Evolutionary conservation across 495 filamentous ascomycete species (phyloP), one percentile per base, ranked within the genome.

Genomic region (Saxispiralis lemnorum): DNA sequence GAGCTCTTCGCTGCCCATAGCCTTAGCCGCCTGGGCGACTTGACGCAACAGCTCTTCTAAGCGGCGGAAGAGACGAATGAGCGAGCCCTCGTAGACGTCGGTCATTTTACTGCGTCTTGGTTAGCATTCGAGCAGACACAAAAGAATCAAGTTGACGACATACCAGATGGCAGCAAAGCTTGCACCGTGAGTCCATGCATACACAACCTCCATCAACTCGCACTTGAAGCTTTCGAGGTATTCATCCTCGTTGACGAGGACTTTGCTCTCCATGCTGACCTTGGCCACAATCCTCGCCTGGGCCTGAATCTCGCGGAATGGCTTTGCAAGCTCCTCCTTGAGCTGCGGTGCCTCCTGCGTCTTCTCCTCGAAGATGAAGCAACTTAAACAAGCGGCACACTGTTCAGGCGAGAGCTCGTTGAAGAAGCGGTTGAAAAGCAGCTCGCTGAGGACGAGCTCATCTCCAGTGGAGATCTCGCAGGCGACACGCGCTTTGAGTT

Each of bases 361-460:
- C 63, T 92, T 93, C 65, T 97, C 89, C 59, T 97, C 89, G 48
- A 93, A 94, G 45, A 96, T 86, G 63, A 97, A 97, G 51, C 81
- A 81, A 55, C 82, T 92, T 40, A 97, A 67, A 9, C 82, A 70
- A 14, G 88, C 73, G 2, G 92, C 89, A 49, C 73, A 77, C 55
- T 87, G 68, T 55, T 96, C 88, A 0, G 89, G 85, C 0, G 74
- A 76, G 20, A 96, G 67, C 52, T 93, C 85, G 60, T 96, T 96
- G 70, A 97, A 97, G 69, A 94, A 93, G 42, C 86, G 75, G 60
- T 95, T 92, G 66, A 97, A 95, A 4, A 97, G 71, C 21, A 97
- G 66, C 62, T 97, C 92, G 35, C 78, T 80, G 2, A 97, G 72
- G 52, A 97, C 75, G 19, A 96, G 66, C 54, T 96, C 92, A 49